Base-by-base conservation (phyloP, 2,329 filamentous ascomycete species). In the Colletotrichum costaricense region DNA sequence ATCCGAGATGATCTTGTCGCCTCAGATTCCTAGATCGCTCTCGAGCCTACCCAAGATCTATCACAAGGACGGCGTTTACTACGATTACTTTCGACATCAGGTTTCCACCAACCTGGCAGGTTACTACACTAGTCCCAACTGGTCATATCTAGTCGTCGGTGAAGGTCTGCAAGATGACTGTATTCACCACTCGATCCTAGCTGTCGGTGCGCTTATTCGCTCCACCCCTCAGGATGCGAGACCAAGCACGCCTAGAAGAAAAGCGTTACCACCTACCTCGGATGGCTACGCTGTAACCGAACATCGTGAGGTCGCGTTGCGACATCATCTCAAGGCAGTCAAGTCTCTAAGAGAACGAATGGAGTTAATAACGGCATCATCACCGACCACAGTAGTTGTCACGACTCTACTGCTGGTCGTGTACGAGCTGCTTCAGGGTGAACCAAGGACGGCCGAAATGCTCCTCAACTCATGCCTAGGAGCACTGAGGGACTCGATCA, bases 391-490 rank as follows among this genome's bases (percentile, higher is more conserved):
- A 0, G 22, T 73, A 22, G 42, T 73, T 6, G 58, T 75, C 63
- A 76, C 70, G 46, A 67, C 73, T 7, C 58, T 75, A 9, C 38
- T 76, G 3, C 68, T 76, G 33, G 69, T 76, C 19, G 64, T 74
- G 9, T 74, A 73, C 42, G 74, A 76, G 64, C 49, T 74, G 16
- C 38, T 76, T 2, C 74, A 76, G 28, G 69, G 74, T 9, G 69
- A 73, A 35, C 69, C 69, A 54, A 57, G 62, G 19, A 64, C 35
- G 7, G 74, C 67, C 5, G 64, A 73, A 38, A 30, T 30, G 22
- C 69, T 76, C 5, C 65, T 75, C 22, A 74, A 73, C 24, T 66
- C 42, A n/a, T 65, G 67, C 16, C 59, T 75, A 19, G 35, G 55
- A 7, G 52, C 75, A 14, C 58, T 76, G 1, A 63, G 60, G 57